A percentile compares a stretch with the other conserved stretches of the same genome.
phyloP scores from a whole-genome alignment of 2,329 filamentous ascomycete genomes.

The Neonectria hederae region DNA sequence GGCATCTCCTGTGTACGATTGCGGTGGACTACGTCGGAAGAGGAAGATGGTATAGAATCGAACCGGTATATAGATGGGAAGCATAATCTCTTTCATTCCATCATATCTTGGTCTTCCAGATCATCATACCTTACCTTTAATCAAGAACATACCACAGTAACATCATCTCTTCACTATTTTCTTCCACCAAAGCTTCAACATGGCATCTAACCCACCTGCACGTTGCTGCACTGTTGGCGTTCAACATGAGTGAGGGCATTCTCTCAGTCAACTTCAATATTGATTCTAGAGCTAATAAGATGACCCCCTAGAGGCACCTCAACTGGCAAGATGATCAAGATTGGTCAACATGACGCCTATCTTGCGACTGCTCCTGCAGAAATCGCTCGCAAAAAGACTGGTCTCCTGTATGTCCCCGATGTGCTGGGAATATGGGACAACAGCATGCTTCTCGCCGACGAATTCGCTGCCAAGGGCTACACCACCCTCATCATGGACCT shows the following conservation, averaged over 20 bases:
- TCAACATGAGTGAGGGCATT: slow-evolving; percentile 8
- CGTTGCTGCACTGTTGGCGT: slow-evolving; percentile 15
- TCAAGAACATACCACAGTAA: background rate
- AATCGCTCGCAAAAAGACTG: slow-evolving; percentile 37
- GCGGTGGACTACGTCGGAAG: too few species aligned
- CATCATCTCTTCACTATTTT: background rate
- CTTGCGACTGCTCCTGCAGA: background rate
- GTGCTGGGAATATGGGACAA: slow-evolving; percentile 61
- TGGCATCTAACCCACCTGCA: slow-evolving; percentile 16
- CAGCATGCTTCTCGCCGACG: slow-evolving; percentile 50
- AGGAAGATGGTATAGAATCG: background rate
- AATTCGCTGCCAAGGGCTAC: slow-evolving; percentile 47
- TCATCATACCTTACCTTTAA: background rate
- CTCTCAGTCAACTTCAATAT: fast-evolving
- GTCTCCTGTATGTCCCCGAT: slow-evolving; percentile 58
- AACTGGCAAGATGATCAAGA: slow-evolving; percentile 4
- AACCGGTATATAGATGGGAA: background rate
- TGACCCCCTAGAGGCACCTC: background rate
- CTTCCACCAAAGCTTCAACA: background rate
- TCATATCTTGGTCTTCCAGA: background rate
- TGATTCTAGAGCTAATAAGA: background rate
- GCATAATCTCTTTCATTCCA: background rate
- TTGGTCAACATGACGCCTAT: slow-evolving; percentile 11
- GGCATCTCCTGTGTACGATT: too few species aligned
- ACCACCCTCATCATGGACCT: slow-evolving; percentile 45